Conservation (phyloP, 2,329 filamentous ascomycete genomes). For the Cryphonectria carpinicola region DNA sequence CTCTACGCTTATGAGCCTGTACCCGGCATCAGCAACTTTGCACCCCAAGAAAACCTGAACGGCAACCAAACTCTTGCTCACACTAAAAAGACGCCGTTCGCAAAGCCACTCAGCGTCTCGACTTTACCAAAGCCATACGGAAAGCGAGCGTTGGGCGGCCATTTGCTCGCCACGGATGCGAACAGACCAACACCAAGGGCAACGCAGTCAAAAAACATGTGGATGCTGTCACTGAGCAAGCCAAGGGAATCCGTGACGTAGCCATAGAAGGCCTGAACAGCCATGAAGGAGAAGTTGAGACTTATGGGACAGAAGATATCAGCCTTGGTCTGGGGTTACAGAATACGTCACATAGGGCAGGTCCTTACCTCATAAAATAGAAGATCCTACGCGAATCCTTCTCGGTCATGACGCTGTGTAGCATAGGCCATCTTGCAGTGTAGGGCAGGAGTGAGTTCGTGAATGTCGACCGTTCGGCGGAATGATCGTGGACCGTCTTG, state of each 20-base stretch:
- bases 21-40: conserved; percentile 10
- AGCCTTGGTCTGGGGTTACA: conserved; percentile 9
- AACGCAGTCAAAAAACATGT: conserved; percentile 99
- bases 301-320: conserved; percentile 47
- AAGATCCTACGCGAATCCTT: conserved; percentile 94
- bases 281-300: conserved; percentile 93
- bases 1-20: conserved; percentile 86
- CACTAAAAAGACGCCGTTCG: conserved; percentile 94
- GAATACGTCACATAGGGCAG: conserved; percentile 14
- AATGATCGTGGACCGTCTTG: conserved; percentile 39
- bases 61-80: conserved; percentile 45
- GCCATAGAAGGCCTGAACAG: conserved; percentile 91
- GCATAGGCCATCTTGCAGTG: conserved; percentile 72
- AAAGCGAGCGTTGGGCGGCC: conserved; percentile 86
- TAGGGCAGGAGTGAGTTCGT: conserved; percentile 74
- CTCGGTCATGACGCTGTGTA: conserved; percentile 85
- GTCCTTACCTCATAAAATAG: conserved; percentile 87
- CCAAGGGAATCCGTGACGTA: conserved; percentile 92
- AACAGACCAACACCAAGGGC: conserved; percentile 88
- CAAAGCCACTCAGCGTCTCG: conserved; percentile 93
- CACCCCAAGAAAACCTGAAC: not conserved
- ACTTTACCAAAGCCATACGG: conserved; percentile 97
- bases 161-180: conserved; percentile 94
- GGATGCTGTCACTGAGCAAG: conserved; percentile 94
- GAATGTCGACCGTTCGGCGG: conserved; percentile 64